These are phyloP conservation scores for Nicotiana obtusifolia DNA, from an alignment of 257 asterid species.

Conservation along the genomic window DNA sequence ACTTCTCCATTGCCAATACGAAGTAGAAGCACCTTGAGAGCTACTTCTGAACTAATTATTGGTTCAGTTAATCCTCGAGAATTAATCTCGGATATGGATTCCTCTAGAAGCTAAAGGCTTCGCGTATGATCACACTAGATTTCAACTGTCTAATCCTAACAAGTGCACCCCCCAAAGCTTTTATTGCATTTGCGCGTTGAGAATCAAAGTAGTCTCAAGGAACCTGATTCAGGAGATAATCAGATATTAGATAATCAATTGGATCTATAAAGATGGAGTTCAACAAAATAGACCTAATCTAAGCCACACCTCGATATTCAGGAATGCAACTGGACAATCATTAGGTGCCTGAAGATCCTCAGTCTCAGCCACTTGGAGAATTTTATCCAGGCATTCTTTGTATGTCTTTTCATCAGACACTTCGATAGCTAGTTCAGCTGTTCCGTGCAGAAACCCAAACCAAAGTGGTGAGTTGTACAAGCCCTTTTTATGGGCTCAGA, in stretches of 20 bases:
- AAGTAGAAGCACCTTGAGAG: slow-evolving; percentile 58
- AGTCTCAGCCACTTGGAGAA: slow-evolving; percentile 63
- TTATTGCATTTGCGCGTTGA: slow-evolving; percentile 77
- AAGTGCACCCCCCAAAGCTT: slow-evolving; percentile 61
- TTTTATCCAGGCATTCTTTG: slow-evolving; percentile 47
- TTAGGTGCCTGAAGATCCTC: slow-evolving; percentile 93
- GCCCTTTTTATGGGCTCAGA: too few species aligned
- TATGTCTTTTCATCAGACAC: slow-evolving; percentile 43
- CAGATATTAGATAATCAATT: slow-evolving; percentile 19
- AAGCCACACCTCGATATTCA: slow-evolving; percentile 63
- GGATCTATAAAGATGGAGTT: background rate
- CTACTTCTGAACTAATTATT: slow-evolving; percentile 55
- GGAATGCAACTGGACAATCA: slow-evolving; percentile 83
- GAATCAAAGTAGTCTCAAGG: slow-evolving; percentile 95
- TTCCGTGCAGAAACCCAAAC: background rate
- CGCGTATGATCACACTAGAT: slow-evolving; percentile 43
- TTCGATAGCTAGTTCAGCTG: slow-evolving; percentile 67
- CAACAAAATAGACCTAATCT: background rate
- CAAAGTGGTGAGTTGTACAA: background rate
- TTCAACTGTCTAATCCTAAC: slow-evolving; percentile 43
- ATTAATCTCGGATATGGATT: slow-evolving; percentile 43
- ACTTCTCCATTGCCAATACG: background rate
- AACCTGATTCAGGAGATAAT: slow-evolving; percentile 49
- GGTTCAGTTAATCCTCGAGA: slow-evolving; percentile 56
- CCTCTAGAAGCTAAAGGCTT: slow-evolving; percentile 61